Conservation (phyloP, 2,329 filamentous ascomycete species). For the Colletotrichum karsti region DNA sequence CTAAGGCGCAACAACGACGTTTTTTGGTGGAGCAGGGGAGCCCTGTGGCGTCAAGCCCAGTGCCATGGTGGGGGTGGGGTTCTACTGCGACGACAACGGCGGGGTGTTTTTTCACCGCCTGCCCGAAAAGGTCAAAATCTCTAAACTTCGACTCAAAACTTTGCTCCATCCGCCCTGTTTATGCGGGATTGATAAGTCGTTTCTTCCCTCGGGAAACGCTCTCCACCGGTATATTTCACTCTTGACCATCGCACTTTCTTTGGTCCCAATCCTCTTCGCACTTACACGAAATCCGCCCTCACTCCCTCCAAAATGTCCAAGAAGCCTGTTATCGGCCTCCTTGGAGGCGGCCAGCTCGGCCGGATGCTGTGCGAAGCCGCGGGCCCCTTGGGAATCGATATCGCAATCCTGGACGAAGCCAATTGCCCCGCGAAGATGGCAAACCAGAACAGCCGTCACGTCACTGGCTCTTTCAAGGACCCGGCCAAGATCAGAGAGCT, state of each 20-base stretch:
- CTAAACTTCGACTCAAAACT: slow-evolving; percentile 21
- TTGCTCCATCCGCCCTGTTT: slow-evolving; percentile 9
- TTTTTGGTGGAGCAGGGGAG: slow-evolving; percentile 20
- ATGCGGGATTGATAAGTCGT: slow-evolving; percentile 20
- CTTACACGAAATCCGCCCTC: neutral
- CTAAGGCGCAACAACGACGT: neutral
- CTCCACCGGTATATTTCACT: neutral
- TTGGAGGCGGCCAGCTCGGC: slow-evolving; percentile 79
- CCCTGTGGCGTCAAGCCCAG: slow-evolving; percentile 4
- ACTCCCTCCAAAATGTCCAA: slow-evolving; percentile 35
- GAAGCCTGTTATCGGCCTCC: slow-evolving; percentile 57
- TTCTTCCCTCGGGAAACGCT: slow-evolving; percentile 12
- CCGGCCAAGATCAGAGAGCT: slow-evolving; percentile 80
- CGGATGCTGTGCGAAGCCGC: slow-evolving; percentile 96
- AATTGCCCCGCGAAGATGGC: slow-evolving; percentile 87
- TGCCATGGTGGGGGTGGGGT: slow-evolving; percentile 27
- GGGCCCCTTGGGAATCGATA: slow-evolving; percentile 74
- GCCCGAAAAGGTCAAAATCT: slow-evolving; percentile 3
- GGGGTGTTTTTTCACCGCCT: slow-evolving; percentile 19
- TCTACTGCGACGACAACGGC: slow-evolving; percentile 16
- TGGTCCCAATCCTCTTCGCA: neutral
- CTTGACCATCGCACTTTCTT: neutral
- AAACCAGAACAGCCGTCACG: slow-evolving; percentile 76
- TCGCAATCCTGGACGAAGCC: slow-evolving; percentile 81
- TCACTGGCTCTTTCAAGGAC: slow-evolving; percentile 90